Conservation (phyloP, 2,329 filamentous ascomycete genomes). For the Penicillium sp. region DNA sequence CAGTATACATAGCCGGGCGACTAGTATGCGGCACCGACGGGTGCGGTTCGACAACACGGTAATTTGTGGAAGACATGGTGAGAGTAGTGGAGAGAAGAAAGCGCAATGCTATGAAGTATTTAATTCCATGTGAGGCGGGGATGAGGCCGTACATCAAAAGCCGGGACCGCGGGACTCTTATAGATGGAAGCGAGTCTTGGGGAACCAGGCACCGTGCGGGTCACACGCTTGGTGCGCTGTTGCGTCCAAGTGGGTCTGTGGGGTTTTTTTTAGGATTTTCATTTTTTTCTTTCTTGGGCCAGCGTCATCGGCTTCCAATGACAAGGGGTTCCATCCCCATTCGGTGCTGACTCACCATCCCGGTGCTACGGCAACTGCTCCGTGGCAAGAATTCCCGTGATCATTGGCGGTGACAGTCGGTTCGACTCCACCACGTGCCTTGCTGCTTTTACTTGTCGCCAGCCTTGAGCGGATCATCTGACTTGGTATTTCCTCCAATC, state of each 20-base stretch:
- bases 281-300: not conserved
- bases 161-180: not conserved
- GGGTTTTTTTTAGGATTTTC: not conserved
- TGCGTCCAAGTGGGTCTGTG: constrained; percentile 4
- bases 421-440: not conserved
- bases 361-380: not conserved
- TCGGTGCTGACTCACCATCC: not conserved
- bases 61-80: constrained; percentile 38
- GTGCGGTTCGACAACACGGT: constrained; percentile 57
- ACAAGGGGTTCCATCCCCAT: not conserved
- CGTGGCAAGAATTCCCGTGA: not conserved
- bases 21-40: constrained; percentile 49
- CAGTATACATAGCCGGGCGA: constrained; percentile 48
- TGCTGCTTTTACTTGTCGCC: constrained; percentile 1
- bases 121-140: constrained; percentile 9
- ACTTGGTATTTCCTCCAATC: constrained; percentile 19
- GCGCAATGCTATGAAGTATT: constrained; percentile 12
- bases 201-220: not conserved
- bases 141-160: constrained; percentile 1
- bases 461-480: constrained; percentile 29
- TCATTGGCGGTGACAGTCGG: constrained; percentile 8
- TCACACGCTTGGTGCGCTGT: not conserved
- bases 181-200: not conserved
- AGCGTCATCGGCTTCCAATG: not conserved
- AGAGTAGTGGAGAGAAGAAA: constrained; percentile 8